Evolutionary conservation across 352 stramenopile species (phyloP), one percentile per base, ranked within the genome.

Genomic region (Phytopythium ostracodes): DNA sequence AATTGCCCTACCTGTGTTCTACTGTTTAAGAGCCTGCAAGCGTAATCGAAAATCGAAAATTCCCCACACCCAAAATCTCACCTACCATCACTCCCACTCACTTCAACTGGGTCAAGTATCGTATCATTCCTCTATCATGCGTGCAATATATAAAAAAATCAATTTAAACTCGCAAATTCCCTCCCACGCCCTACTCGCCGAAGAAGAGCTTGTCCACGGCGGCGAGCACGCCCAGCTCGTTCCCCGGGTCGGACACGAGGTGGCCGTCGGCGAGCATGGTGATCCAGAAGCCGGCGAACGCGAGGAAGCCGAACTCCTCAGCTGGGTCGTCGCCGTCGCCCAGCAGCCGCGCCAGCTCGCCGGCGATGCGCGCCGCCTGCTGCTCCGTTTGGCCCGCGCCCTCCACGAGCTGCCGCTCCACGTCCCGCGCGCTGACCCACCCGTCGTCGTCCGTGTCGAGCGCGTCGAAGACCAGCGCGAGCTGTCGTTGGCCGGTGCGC

Each of bases 211-310:
- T 56, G 56, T 83, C 53, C 12, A 87, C 64, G 0, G 71, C 65
- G 4, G 53, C 52, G 8, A 79, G 53, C 57, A 88, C 69, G 1
- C 58, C 64, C 4, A 14, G 31, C 60, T 84, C 77, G 52, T 89
- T 87, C 17, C 25, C 51, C 11, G 68, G 67, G 59, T 86, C 73
- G 1, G 77, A 84, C 6, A 80, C 68, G 29, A 52, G 62, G 59
- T 65, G 64, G 49, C 68, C 54, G 42, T 87, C 77, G 6, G 69
- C 67, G 4, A 87, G 60, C 70, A 85, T 73, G 42, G 77, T 77
- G 61, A 87, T 60, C 76, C 73, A 87, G 59, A 85, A 83, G 36
- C 68, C 75, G 24, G 67, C 70, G 44, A 83, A 87, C 31, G 72
- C 74, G 44, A 80, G 75, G 50, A 86, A 86, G 36, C 50, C 52